Conservation (phyloP, 768 basidiomycete genomes). For the Agrocybe praecox region DNA sequence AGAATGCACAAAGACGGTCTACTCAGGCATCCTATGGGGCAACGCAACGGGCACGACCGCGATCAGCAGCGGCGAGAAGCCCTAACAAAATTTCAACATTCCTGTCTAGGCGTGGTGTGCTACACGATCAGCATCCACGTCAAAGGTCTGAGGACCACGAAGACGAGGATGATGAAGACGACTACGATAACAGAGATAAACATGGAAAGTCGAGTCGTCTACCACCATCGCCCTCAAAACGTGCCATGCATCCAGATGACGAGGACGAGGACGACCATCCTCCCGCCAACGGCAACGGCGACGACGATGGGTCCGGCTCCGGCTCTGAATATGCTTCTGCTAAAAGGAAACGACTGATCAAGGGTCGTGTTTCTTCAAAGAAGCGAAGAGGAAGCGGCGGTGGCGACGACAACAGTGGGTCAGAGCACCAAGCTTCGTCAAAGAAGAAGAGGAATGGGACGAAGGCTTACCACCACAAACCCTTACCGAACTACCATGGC, state of each 20-base stretch:
- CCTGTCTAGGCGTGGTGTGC: neutral
- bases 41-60: neutral
- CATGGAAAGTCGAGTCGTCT: conserved; percentile 14
- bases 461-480: conserved; percentile 8
- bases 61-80: conserved; percentile 3
- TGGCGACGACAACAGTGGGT: conserved; percentile 17
- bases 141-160: conserved; percentile 5
- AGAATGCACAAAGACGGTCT: neutral
- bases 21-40: neutral
- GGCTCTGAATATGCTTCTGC: conserved; percentile 22
- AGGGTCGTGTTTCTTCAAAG: conserved; percentile 15
- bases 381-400: conserved; percentile 20
- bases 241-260: conserved; percentile 9
- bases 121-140: neutral
- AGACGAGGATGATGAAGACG: conserved; percentile 9
- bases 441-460: conserved; percentile 15
- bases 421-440: conserved; percentile 13
- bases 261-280: conserved; percentile 15
- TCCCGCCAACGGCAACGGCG: conserved; percentile 15
- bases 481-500: conserved; percentile 7
- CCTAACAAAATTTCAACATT: neutral
- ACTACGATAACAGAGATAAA: conserved; percentile 10
- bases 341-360: conserved; percentile 16
- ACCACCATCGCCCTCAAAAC: conserved; percentile 3
- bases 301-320: conserved; percentile 23